Conservation (phyloP, 2,329 filamentous ascomycete genomes). For the Colletotrichum graminicola region DNA sequence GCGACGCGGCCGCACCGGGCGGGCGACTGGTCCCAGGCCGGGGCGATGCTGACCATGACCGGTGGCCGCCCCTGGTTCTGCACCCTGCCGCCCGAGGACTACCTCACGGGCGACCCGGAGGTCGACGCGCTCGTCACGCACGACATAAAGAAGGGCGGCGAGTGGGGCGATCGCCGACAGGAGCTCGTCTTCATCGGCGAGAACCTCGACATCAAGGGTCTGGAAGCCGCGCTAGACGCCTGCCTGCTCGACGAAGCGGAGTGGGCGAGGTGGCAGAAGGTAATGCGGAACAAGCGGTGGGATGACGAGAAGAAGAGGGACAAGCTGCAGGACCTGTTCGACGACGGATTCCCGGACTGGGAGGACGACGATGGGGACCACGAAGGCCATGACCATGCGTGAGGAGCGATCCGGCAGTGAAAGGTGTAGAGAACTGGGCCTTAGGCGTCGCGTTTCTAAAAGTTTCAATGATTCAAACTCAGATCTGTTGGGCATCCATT, state of each 20-base stretch:
- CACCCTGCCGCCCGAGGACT: conserved; percentile 65
- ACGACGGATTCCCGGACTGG: conserved; percentile 72
- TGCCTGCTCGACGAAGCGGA: conserved; percentile 74
- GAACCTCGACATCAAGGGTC: conserved; percentile 63
- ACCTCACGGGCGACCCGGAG: conserved; percentile 60
- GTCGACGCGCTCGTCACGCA: conserved; percentile 62
- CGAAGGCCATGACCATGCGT: conserved; percentile 46
- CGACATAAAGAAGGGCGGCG: conserved; percentile 65
- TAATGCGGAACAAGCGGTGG: conserved; percentile 60
- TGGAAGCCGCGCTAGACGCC: conserved; percentile 67
- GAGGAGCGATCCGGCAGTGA: not conserved
- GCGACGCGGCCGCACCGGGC: conserved; percentile 67
- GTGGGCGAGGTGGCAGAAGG: conserved; percentile 63
- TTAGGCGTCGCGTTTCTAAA: not conserved
- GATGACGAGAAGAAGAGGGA: conserved; percentile 57
- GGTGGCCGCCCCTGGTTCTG: conserved; percentile 71
- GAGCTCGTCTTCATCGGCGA: conserved; percentile 82
- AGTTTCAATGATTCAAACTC: too few species aligned
- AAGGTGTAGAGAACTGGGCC: not conserved
- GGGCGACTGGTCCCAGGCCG: conserved; percentile 74
- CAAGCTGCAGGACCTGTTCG: conserved; percentile 63
- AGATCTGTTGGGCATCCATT: not conserved
- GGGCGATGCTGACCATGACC: conserved; percentile 71
- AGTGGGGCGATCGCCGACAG: conserved; percentile 78
- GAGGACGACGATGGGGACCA: conserved; percentile 55